A percentile compares a stretch with the other conserved stretches of the same genome.
Evolutionary conservation across 495 filamentous ascomycete species (phyloP).

Genomic region (Sphaerosporella brunnea): DNA sequence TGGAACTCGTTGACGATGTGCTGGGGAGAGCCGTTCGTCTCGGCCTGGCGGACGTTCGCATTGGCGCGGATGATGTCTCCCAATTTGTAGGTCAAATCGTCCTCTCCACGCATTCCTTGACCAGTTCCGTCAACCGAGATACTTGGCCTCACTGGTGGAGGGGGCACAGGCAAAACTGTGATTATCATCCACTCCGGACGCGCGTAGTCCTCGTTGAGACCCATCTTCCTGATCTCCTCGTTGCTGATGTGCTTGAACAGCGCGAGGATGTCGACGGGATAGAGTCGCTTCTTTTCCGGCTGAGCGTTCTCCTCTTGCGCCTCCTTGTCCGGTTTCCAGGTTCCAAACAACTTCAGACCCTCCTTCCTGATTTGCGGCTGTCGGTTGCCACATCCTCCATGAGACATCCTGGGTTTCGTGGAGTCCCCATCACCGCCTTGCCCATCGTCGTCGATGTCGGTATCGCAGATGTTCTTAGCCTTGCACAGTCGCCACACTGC

Average conservation of each 20-base stretch:
- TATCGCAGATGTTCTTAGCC: slow-evolving; percentile 63
- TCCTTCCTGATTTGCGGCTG: slow-evolving; percentile 74
- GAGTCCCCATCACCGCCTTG: slow-evolving; percentile 39
- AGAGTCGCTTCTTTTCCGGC: slow-evolving; percentile 67
- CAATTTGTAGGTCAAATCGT: slow-evolving; percentile 96
- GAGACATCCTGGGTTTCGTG: slow-evolving; percentile 33
- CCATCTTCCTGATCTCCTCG: slow-evolving; percentile 67
- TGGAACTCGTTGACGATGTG: slow-evolving; percentile 85
- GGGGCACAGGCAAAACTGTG: slow-evolving; percentile 84
- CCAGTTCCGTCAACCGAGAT: slow-evolving; percentile 83
- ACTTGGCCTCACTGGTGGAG: slow-evolving; percentile 85
- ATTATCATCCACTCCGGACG: slow-evolving; percentile 97
- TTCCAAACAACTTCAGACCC: slow-evolving; percentile 65
- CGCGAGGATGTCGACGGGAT: slow-evolving; percentile 64
- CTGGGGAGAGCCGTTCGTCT: slow-evolving; percentile 70
- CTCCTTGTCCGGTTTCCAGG: slow-evolving; percentile 59
- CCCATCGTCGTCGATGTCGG: slow-evolving; percentile 45
- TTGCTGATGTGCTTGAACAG: slow-evolving; percentile 69
- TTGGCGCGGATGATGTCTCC: slow-evolving; percentile 97
- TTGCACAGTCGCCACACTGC: slow-evolving; percentile 78
- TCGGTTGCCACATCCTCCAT: slow-evolving; percentile 84
- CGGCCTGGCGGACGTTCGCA: slow-evolving; percentile 73
- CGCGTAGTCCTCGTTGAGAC: slow-evolving; percentile 80
- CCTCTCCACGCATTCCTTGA: slow-evolving; percentile 73
- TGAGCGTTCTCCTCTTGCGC: slow-evolving; percentile 45